Base-by-base conservation (phyloP, 768 basidiomycete genomes). In the Leccinum olivaceopallidum region DNA sequence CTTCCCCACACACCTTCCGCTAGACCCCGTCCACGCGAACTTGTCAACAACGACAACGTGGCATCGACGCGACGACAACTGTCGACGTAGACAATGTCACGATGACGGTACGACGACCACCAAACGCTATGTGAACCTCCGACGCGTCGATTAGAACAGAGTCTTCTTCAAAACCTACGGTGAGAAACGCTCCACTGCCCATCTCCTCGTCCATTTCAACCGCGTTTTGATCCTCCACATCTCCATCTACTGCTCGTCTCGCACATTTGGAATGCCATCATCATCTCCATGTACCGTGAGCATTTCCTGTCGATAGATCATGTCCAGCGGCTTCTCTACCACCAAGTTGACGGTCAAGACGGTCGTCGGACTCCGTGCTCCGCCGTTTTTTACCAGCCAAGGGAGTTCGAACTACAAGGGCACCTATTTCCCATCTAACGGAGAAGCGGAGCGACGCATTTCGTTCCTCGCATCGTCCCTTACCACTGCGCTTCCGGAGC, bases 201-300 rank as follows among this genome's bases (percentile, higher is more conserved):
- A 99, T 76, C 84, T 98, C 39, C 83, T 98, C 64, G 94, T 98
- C 81, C 98, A 99, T 78, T 99, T 99, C 80, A 99, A 99, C 76
- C 94, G 97, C 44, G 84, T 99, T 70, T 99, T 96, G 97, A 94
- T 99, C 68, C 81, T 96, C 59, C 97, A 99, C 71, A 81, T 99
- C 60, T 83, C 95, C 8, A 76, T 96, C 56, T 98, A 87, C 80
- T 99, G 57, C 84, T 99, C 34, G 97, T 99, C 44, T 98, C 95
- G 20, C 97, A 99, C 77, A 89, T 99, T 32, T 99, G 97, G 97
- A 99, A 99, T 74, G 97, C 97, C 50, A 83, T 98, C 76, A 96
- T 99, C 75, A 99, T 99, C 63, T 98, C 96, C 58, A 99, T 99
- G 97, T 99, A 99, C 76, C 89, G 97, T 68, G 97, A 99, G 70